Evolutionary conservation across 1,284 basidiomycete genomes (phyloP).

Genomic region (Fomitopsis betulina): DNA sequence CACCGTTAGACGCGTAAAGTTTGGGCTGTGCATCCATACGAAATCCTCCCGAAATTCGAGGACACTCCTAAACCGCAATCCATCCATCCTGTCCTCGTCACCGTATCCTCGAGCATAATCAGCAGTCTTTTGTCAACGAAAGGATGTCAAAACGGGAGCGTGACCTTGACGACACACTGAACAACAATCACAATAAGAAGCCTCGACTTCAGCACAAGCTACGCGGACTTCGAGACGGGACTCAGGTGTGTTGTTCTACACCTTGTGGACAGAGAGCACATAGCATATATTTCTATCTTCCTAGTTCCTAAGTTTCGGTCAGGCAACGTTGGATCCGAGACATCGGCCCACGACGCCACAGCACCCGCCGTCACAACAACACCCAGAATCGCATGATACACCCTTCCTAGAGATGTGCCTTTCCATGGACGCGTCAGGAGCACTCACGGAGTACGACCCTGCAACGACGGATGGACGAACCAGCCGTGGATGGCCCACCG

Average conservation of each 20-base stretch:
- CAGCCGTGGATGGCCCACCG: neutral
- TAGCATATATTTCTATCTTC: neutral
- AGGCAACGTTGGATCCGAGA: neutral
- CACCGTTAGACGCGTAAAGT: neutral
- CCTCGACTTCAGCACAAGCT: neutral
- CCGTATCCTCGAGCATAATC: neutral
- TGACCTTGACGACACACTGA: neutral
- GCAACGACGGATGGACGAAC: neutral
- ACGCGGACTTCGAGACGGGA: neutral
- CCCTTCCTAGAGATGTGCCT: neutral
- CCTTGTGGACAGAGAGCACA: too few relatives aligned
- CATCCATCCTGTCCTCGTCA: neutral
- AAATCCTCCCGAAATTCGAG: neutral
- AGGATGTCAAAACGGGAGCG: neutral
- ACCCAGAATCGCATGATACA: neutral
- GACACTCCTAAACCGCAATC: neutral
- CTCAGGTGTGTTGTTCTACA: neutral
- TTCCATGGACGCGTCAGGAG: neutral
- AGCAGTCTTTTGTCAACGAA: neutral
- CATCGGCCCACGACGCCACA: neutral
- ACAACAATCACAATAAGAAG: neutral
- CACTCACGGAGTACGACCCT: neutral
- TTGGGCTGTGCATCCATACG: neutral
- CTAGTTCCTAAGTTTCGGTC: neutral
- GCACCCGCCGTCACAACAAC: neutral